These are phyloP conservation scores for Bassia scoparia DNA, from an alignment of 148 eudicot species.

Conservation along the genomic window DNA sequence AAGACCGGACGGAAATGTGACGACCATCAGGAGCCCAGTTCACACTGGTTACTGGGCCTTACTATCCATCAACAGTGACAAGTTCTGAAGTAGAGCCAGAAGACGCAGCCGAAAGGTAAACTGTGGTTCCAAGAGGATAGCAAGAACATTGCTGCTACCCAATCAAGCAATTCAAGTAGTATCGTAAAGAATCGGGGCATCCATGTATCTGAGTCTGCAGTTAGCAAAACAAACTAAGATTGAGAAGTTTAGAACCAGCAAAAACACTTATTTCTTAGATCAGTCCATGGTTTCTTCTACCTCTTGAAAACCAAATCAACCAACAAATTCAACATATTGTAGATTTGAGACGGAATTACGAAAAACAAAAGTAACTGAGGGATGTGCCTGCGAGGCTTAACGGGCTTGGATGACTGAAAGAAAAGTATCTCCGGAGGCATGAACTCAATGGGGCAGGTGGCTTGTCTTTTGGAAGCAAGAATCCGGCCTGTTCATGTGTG, in stretches of 20 bases:
- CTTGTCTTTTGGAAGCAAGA: slow-evolving; percentile 91
- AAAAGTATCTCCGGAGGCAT: slow-evolving; percentile 45
- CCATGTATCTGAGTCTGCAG: slow-evolving; percentile 80
- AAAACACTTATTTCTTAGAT: neutral
- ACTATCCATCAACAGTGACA: slow-evolving; percentile 73
- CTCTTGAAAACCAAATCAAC: neutral
- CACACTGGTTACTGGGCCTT: slow-evolving; percentile 89
- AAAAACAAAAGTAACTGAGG: slow-evolving; percentile 53
- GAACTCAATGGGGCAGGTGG: slow-evolving; percentile 65
- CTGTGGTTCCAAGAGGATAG: slow-evolving; percentile 84
- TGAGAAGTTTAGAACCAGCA: slow-evolving; percentile 6
- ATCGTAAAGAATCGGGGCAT: slow-evolving; percentile 88
- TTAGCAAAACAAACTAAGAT: neutral
- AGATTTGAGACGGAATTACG: neutral
- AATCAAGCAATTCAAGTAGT: slow-evolving; percentile 80
- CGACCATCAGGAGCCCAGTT: slow-evolving; percentile 97
- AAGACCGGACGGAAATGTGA: slow-evolving; percentile 75
- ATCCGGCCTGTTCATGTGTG: slow-evolving; percentile 84
- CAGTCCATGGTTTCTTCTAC: neutral
- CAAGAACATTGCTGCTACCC: slow-evolving; percentile 86
- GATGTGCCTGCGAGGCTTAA: slow-evolving; percentile 67
- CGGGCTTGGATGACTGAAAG: slow-evolving; percentile 58
- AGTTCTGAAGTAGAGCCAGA: slow-evolving; percentile 74
- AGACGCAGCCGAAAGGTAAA: slow-evolving; percentile 89
- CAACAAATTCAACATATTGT: neutral